Evolutionary conservation across 2,329 filamentous ascomycete genomes (phyloP).

Genomic region (Fusarium zealandicum): DNA sequence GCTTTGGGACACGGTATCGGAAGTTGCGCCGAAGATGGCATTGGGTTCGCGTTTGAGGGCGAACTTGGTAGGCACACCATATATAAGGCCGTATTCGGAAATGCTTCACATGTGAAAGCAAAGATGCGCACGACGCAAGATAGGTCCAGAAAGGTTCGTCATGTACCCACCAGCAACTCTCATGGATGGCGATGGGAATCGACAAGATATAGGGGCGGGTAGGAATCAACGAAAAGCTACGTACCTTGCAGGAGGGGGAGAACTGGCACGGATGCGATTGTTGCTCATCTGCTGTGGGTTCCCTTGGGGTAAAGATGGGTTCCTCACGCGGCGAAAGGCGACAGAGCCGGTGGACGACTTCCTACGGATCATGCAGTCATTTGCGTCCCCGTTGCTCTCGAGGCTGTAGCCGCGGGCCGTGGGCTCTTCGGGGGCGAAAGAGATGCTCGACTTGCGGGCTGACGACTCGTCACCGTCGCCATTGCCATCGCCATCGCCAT

Average conservation of each 20-base stretch:
- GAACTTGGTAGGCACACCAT: neutral
- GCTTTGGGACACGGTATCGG: neutral
- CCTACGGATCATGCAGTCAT: slow-evolving; percentile 40
- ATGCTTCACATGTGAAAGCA: neutral
- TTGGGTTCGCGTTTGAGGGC: neutral
- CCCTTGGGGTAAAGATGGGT: slow-evolving; percentile 58
- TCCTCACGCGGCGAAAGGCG: slow-evolving; percentile 53
- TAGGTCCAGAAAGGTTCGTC: neutral
- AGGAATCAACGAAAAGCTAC: slow-evolving; percentile 16
- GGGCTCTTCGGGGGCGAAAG: slow-evolving; percentile 46
- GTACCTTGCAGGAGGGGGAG: slow-evolving; percentile 59
- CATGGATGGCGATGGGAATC: neutral
- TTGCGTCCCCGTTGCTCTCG: slow-evolving; percentile 38
- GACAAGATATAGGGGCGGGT: neutral
- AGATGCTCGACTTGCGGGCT: slow-evolving; percentile 45
- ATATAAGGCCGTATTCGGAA: neutral
- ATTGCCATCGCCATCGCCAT: slow-evolving; percentile 32
- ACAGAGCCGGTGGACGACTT: slow-evolving; percentile 59
- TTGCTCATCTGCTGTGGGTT: slow-evolving; percentile 54
- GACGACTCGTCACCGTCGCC: slow-evolving; percentile 44
- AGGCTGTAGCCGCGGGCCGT: slow-evolving; percentile 36
- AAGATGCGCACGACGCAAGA: neutral
- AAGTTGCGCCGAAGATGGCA: neutral
- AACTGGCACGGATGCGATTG: slow-evolving; percentile 53
- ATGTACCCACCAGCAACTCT: neutral